Evolutionary conservation across 371 early-diverging fungal genomes (phyloP).

Genomic region (Mucor velutinosus): DNA sequence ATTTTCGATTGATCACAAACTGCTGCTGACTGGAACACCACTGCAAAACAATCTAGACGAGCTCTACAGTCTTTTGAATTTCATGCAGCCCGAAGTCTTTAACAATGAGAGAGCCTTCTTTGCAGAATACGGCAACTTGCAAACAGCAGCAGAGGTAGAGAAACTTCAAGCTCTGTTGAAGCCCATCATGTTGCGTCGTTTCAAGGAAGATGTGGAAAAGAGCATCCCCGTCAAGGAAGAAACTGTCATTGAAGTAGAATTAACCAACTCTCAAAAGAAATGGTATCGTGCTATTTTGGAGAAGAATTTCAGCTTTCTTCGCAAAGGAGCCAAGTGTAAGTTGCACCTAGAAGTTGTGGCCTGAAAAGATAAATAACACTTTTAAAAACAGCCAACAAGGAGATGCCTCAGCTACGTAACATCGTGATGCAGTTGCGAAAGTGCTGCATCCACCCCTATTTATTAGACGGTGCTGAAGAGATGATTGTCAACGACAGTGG

Average conservation of each 20-base stretch:
- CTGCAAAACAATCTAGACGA: slow-evolving; percentile 94
- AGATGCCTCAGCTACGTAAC: slow-evolving; percentile 67
- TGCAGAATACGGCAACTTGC: slow-evolving; percentile 73
- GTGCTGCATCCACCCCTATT: slow-evolving; percentile 87
- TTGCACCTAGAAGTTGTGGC: background rate
- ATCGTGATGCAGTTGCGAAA: slow-evolving; percentile 84
- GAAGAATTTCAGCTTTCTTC: slow-evolving; percentile 81
- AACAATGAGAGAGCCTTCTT: slow-evolving; percentile 73
- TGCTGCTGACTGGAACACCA: slow-evolving; percentile 70
- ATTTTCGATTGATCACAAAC: slow-evolving; percentile 50
- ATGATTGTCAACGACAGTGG: slow-evolving; percentile 68
- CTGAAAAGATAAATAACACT: background rate
- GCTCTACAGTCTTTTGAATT: slow-evolving; percentile 90
- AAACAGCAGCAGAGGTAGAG: slow-evolving; percentile 79
- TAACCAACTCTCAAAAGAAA: slow-evolving; percentile 84
- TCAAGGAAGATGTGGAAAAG: slow-evolving; percentile 89
- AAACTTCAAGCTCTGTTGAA: slow-evolving; percentile 69
- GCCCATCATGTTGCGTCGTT: slow-evolving; percentile 76
- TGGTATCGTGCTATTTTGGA: slow-evolving; percentile 93
- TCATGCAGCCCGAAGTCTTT: slow-evolving; percentile 81
- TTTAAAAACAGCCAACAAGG: slow-evolving; percentile 40
- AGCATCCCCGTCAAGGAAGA: slow-evolving; percentile 87
- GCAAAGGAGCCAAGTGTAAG: slow-evolving; percentile 62
- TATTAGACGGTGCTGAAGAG: slow-evolving; percentile 88
- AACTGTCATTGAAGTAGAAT: slow-evolving; percentile 86